These are phyloP conservation scores for Colletotrichum siamense DNA, from an alignment of 2,329 filamentous ascomycete genomes.

Conservation along the genomic window DNA sequence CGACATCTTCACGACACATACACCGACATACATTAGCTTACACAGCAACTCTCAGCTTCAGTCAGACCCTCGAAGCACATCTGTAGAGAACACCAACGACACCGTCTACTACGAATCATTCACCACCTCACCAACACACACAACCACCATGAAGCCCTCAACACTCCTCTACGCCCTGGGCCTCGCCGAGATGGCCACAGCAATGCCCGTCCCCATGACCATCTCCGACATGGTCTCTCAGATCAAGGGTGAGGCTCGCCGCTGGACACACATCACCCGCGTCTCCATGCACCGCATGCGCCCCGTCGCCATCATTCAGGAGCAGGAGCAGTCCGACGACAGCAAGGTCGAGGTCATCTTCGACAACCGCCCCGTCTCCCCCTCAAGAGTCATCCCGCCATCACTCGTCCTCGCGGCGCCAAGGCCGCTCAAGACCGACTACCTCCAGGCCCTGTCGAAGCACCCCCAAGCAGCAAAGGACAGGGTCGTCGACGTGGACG, in stretches of 20 bases:
- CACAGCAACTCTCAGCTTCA: not conserved
- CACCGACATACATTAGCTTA: not conserved
- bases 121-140: not conserved
- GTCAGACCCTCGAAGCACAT: fast-evolving
- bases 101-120: not conserved
- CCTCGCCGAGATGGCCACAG: not conserved
- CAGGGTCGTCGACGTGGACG: conserved; percentile 17
- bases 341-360: not conserved
- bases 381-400: conserved; percentile 4
- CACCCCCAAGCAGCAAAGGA: not conserved
- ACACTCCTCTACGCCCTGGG: conserved; percentile 4
- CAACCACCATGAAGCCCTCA: conserved; percentile 11
- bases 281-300: not conserved
- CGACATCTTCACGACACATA: not conserved
- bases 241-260: not conserved
- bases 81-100: not conserved
- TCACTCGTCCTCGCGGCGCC: conserved; percentile 13
- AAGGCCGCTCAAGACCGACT: conserved; percentile 15
- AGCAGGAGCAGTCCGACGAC: not conserved
- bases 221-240: conserved; percentile 6
- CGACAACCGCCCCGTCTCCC: conserved; percentile 15
- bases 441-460: conserved; percentile 15
- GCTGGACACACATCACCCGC: not conserved
- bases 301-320: not conserved
- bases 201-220: conserved; percentile 15